phyloP scores from a whole-genome alignment of 164 flowering plant species.

The Kalanchoe fedtschenkoi region DNA sequence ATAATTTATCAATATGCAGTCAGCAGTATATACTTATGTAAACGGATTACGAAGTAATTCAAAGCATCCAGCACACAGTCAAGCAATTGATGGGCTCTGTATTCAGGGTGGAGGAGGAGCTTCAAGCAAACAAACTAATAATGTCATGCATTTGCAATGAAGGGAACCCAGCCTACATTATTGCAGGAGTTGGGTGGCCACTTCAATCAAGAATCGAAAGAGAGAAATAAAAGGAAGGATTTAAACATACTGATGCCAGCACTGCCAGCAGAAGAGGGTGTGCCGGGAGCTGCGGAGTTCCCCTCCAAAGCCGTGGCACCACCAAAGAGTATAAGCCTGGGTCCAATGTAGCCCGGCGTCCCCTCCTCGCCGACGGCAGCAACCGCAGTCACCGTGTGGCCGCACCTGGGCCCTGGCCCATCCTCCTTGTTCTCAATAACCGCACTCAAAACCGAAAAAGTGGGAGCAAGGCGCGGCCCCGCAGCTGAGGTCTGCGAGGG shows the following conservation, averaged over 20 bases:
- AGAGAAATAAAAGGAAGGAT: neutral
- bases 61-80: too few relatives aligned
- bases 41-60: too few relatives aligned
- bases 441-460: conserved; percentile 70
- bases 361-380: conserved; percentile 97
- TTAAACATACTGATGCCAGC: conserved; percentile 82
- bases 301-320: conserved; percentile 99
- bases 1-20: too few relatives aligned
- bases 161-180: too few relatives aligned
- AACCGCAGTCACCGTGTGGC: conserved; percentile 91
- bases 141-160: too few relatives aligned
- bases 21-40: too few relatives aligned
- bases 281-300: conserved; percentile 78
- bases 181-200: too few relatives aligned
- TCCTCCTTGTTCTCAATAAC: conserved; percentile 88
- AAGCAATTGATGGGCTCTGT: too few relatives aligned
- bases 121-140: too few relatives aligned
- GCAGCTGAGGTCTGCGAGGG: conserved; percentile 27
- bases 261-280: conserved; percentile 86
- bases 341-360: conserved; percentile 73
- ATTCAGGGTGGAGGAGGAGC: too few relatives aligned
- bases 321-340: conserved; percentile 82
- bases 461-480: conserved; percentile 87
- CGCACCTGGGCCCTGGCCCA: conserved; percentile 95
- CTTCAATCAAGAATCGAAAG: neutral